Evolutionary conservation across 495 filamentous ascomycete species (phyloP).

Genomic region (Cercophora sp.): DNA sequence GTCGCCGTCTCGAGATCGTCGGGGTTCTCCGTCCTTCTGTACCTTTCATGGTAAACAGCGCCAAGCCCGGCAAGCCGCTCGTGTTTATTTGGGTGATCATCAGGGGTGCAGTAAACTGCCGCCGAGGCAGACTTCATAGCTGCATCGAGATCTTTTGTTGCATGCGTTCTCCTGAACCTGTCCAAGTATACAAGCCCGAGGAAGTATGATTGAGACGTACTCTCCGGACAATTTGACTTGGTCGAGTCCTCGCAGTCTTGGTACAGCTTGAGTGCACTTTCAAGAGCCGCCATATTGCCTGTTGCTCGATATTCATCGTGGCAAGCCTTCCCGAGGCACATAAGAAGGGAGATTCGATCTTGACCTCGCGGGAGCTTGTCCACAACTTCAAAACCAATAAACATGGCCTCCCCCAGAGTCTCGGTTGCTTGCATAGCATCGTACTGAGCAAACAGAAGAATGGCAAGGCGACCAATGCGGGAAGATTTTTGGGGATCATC

Average conservation of each 20-base stretch:
- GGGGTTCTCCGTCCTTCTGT: not conserved
- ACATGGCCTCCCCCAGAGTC: not conserved
- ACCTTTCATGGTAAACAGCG: not conserved
- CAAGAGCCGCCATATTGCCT: not conserved
- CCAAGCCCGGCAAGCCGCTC: not conserved
- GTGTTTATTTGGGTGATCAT: not conserved
- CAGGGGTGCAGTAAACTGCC: not conserved
- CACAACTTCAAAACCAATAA: not conserved
- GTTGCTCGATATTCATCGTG: not conserved
- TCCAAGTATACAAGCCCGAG: not conserved
- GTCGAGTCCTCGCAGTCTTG: not conserved
- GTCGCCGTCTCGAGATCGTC: not conserved
- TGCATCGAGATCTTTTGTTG: not conserved
- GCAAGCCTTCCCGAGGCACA: not conserved
- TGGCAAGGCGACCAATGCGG: not conserved
- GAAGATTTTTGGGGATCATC: not conserved
- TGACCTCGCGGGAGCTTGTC: not conserved
- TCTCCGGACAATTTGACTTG: not conserved
- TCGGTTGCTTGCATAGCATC: not conserved
- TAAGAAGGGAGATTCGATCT: not conserved
- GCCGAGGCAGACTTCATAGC: not conserved
- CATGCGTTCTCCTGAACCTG: not conserved
- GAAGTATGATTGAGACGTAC: not conserved
- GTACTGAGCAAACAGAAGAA: not conserved
- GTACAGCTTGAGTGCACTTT: not conserved